These are phyloP conservation scores for Chytridiales sp. DNA, from an alignment of 371 early-diverging fungal species.

Conservation along the genomic window DNA sequence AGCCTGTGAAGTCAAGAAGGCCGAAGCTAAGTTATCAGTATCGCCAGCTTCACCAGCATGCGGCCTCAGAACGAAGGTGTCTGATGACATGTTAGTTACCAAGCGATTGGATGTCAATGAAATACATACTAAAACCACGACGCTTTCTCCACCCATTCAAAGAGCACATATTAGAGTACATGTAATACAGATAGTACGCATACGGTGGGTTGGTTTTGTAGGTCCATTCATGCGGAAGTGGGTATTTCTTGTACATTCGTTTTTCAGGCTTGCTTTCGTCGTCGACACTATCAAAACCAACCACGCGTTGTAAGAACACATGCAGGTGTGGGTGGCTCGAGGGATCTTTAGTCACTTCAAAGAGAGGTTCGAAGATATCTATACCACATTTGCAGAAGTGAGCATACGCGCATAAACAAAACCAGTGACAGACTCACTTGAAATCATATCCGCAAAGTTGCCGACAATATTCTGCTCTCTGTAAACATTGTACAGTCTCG, in stretches of 20 bases:
- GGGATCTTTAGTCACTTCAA: slow-evolving; percentile 90
- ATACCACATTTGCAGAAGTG: background rate
- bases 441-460: slow-evolving; percentile 80
- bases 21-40: slow-evolving; percentile 91
- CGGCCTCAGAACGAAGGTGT: slow-evolving; percentile 93
- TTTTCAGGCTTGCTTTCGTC: slow-evolving; percentile 95
- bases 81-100: slow-evolving; percentile 28
- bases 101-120: background rate
- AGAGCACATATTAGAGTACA: slow-evolving; percentile 86
- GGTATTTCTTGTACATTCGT: slow-evolving; percentile 79
- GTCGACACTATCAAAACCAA: slow-evolving; percentile 97
- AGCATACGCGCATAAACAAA: slow-evolving; percentile 2
- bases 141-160: slow-evolving; percentile 83
- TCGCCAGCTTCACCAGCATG: slow-evolving; percentile 99
- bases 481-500: slow-evolving; percentile 93
- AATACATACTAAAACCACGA: slow-evolving; percentile 75
- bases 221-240: slow-evolving; percentile 83
- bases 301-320: slow-evolving; percentile 90
- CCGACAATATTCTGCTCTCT: slow-evolving; percentile 64
- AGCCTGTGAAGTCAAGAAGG: slow-evolving; percentile 87
- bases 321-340: slow-evolving; percentile 83
- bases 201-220: slow-evolving; percentile 88
- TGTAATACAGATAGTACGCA: slow-evolving; percentile 95
- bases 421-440: slow-evolving; percentile 49
- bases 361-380: slow-evolving; percentile 93